These are phyloP conservation scores for Fomes fomentarius DNA, from an alignment of 1,284 basidiomycete species.

Conservation along the genomic window DNA sequence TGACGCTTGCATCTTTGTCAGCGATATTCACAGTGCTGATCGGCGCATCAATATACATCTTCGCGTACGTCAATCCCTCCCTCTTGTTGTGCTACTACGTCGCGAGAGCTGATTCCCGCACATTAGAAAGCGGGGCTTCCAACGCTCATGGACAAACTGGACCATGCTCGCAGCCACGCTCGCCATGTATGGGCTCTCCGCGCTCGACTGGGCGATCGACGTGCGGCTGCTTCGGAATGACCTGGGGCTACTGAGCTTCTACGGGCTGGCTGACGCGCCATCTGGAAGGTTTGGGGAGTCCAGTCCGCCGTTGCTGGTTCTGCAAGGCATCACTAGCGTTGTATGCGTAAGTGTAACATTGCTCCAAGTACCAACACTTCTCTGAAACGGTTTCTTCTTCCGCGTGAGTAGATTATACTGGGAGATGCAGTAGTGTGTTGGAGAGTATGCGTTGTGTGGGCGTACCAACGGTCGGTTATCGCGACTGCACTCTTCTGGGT, in stretches of 20 bases:
- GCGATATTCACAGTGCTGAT: constrained; percentile 14
- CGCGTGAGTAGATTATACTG: constrained; percentile 4
- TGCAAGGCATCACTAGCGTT: constrained; percentile 15
- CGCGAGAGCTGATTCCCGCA: too few relatives aligned
- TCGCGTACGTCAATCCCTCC: constrained; percentile 1
- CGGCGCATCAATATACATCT: constrained; percentile 4
- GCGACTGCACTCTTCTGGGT: constrained; percentile 9
- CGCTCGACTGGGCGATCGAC: constrained; percentile 17
- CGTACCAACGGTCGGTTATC: background rate
- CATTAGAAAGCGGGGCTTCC: constrained; percentile 7
- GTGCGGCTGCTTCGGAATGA: constrained; percentile 10
- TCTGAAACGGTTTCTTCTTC: too few relatives aligned
- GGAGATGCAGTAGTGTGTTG: constrained; percentile 15
- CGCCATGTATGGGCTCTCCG: constrained; percentile 12
- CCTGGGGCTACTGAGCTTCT: background rate
- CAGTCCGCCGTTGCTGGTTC: constrained; percentile 1
- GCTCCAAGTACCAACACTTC: too few relatives aligned
- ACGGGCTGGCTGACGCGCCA: background rate
- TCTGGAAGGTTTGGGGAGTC: background rate
- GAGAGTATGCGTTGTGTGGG: constrained; percentile 13
- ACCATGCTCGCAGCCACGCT: constrained; percentile 10
- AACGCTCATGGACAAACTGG: constrained; percentile 1
- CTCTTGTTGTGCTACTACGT: background rate
- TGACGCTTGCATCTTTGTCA: background rate
- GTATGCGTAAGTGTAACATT: constrained; percentile 10